A percentile compares a stretch with the other conserved stretches of the same genome.
phyloP scores from a whole-genome alignment of 192 early-diverging fungal genomes.

The Phlyctochytrium arcticum region DNA sequence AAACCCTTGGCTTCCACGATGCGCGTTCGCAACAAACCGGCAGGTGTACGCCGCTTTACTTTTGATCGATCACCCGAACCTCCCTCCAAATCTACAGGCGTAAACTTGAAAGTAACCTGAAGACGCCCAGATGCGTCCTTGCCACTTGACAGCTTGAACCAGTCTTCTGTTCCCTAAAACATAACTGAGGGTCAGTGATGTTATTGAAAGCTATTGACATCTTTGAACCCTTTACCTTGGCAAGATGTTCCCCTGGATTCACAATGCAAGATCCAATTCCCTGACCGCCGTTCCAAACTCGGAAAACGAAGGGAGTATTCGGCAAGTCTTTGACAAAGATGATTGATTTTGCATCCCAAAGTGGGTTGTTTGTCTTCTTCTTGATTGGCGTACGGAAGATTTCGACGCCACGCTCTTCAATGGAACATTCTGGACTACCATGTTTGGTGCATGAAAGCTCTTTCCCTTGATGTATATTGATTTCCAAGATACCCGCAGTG shows the following conservation, averaged over 20 bases:
- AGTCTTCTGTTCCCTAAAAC: conserved; percentile 42
- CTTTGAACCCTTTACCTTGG: conserved; percentile 25
- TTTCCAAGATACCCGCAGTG: conserved; percentile 35
- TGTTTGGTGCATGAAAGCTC: conserved; percentile 27
- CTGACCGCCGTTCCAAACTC: conserved; percentile 50
- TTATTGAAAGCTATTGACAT: neutral
- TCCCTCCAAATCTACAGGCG: conserved; percentile 73
- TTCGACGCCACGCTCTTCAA: conserved; percentile 14
- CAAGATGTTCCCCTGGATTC: conserved; percentile 31
- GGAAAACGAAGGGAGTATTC: conserved; percentile 52
- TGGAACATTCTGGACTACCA: conserved; percentile 50
- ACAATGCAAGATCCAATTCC: conserved; percentile 42
- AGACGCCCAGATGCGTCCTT: conserved; percentile 51
- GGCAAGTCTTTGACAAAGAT: conserved; percentile 70
- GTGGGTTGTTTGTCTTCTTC: conserved; percentile 73
- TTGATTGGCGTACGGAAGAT: conserved; percentile 53
- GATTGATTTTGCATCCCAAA: conserved; percentile 68
- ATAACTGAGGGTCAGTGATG: too few species aligned
- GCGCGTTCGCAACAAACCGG: conserved; percentile 76
- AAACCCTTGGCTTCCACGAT: conserved; percentile 69
- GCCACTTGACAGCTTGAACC: conserved; percentile 51
- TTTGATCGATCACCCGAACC: conserved; percentile 41
- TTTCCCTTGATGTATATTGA: conserved; percentile 41
- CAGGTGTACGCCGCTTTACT: conserved; percentile 49
- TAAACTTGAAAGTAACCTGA: conserved; percentile 69